Base-by-base conservation (phyloP, 805 yeast genomes). In the Blastobotrys americana region DNA sequence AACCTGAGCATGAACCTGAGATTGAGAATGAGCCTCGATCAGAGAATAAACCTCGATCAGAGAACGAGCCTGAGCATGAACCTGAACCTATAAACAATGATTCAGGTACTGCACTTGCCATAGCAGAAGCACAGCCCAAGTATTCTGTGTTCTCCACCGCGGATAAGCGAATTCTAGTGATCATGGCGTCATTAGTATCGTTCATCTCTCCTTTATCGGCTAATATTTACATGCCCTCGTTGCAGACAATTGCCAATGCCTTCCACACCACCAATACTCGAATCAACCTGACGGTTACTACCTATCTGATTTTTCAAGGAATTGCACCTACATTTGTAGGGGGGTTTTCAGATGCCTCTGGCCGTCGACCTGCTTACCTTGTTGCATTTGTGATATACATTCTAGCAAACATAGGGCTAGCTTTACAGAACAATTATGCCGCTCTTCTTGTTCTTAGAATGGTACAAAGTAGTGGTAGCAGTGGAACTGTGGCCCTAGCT, bases 231-330 rank as follows among this genome's bases (percentile, higher is more conserved):
- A 82, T 84, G 63, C 95, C 95, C 0, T 87, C 87, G 0, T 63
- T 87, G 15, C 76, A 80, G 0, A 67, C 71, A 3, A 65, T 88
- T 5, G 76, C 78, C 40, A 51, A 60, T 0, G 61, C 76, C 22
- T 84, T 87, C 54, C 39, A 70, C 37, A 73, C 81, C 3, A 55
- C 78, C 2, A 76, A 76, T 39, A 81, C 77, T 43, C 64, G 69
- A 44, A 77, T 80, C 43, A 84, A 86, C 56, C 55, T 83, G 13
- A 77, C 94, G 0, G 82, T 88, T 28, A 88, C 87, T 1, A 80
- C 84, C 0, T 87, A 86, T 55, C 72, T 84, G 42, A 59, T 84
- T 8, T 72, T 82, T 44, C 96, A 87, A 63, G 95, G 94, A 1
- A 46, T 84, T 0, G 64, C 84, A 0, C 96, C 96, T 0, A 72